Base-by-base conservation (phyloP, 306 rosid species). In the Canavalia gladiata region DNA sequence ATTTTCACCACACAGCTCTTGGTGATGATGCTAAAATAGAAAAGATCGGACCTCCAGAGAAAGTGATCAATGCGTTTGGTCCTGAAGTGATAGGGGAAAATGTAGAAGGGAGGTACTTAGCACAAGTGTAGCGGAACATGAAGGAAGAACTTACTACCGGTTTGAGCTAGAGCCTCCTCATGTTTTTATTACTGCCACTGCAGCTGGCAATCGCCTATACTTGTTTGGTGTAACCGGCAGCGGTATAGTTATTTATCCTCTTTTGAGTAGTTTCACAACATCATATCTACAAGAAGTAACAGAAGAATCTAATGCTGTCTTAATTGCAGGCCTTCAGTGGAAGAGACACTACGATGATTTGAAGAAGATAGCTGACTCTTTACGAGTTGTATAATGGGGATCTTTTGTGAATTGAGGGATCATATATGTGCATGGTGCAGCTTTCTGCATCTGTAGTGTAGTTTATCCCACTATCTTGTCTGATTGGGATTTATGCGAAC, bases 81-180 rank as follows among this genome's bases (percentile, higher is more conserved):
- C 99, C 98, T 1, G 99, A 95, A 89, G 87, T 90, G 86, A 95
- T 90, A 8, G 99, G 99, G 37, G 97, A 95, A 60, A 95, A 91
- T 81, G 98, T 93, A 30, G 98, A 95, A 89, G 99, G 99, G 45
- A 93, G 85, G 98, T 95, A 76, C 73, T 90, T 7, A 87, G 90
- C 45, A 49, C 87, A 75, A 86, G 69, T 42, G 93, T 89, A 8
- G 85, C 85, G n/a, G 92, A 91, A 78, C 88, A 93, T 75, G 75
- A 86, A 18, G 99, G 99, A 82, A 91, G 96, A 89, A 93, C 88
- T 56, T 93, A 93, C 80, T 95, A 95, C 88, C 98, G 86, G 89
- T 95, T 72, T 87, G 99, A 95, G 82, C 83, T 95, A 82, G 99
- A 95, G 90, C 99, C 98, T 46, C 99, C 99, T 82, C 99, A 95